phyloP scores from a whole-genome alignment of 164 flowering plant species.

The Chimonanthus salicifolius region DNA sequence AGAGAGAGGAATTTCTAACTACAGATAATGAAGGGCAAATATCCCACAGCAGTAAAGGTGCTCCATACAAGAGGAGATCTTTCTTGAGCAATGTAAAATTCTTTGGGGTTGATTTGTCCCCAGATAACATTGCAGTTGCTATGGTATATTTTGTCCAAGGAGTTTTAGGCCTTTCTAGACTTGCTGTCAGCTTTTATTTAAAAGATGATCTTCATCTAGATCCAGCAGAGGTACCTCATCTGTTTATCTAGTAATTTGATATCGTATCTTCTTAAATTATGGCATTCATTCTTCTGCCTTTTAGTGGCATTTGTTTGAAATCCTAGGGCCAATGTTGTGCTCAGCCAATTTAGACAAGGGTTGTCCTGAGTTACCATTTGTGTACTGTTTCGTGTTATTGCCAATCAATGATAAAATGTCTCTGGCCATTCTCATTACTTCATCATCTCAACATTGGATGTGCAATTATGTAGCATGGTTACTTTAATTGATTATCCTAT shows the following conservation, averaged over 20 bases:
- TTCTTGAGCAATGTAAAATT: slow-evolving; percentile 25
- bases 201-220: slow-evolving; percentile 97
- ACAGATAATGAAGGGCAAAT: slow-evolving; percentile 31
- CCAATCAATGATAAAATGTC: no score
- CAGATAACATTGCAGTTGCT: slow-evolving; percentile 92
- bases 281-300: not conserved
- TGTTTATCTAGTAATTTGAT: not conserved
- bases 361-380: no score
- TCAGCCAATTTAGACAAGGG: no score
- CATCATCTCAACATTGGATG: no score
- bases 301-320: not conserved
- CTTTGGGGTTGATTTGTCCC: slow-evolving; percentile 87
- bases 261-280: not conserved
- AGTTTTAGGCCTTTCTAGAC: slow-evolving; percentile 94
- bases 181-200: slow-evolving; percentile 92
- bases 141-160: slow-evolving; percentile 99
- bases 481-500: no score
- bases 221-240: slow-evolving; percentile 82
- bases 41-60: slow-evolving; percentile 6
- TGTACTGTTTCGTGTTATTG: no score
- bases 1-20: slow-evolving; percentile 32
- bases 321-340: no score
- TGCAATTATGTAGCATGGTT: no score
- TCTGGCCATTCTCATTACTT: no score
- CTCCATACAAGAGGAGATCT: slow-evolving; percentile 25